Conservation (phyloP, 495 filamentous ascomycete genomes). For the Hyphodiscus hymeniophilus region DNA sequence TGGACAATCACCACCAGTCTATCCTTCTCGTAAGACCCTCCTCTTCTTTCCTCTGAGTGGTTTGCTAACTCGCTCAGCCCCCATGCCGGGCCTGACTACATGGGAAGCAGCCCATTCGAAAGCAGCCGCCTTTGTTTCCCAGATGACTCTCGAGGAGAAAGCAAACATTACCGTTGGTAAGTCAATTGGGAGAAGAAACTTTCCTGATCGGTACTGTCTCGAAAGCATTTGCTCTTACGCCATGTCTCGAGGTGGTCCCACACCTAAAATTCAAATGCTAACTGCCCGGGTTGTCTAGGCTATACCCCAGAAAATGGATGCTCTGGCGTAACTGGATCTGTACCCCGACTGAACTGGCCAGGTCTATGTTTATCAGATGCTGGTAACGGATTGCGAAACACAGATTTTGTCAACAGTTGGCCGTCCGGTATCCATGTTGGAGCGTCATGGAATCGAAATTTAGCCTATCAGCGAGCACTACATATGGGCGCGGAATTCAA, state of each 20-base stretch:
- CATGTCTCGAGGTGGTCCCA: no score
- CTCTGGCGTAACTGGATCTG: conserved; percentile 18
- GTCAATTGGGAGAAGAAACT: neutral
- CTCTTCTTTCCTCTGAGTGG: neutral
- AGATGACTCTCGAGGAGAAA: conserved; percentile 55
- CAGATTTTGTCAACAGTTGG: conserved; percentile 49
- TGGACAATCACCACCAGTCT: conserved; percentile 46
- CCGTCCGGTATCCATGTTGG: conserved; percentile 30
- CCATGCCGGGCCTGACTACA: conserved; percentile 17
- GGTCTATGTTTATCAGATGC: conserved; percentile 58
- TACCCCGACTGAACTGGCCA: conserved; percentile 47
- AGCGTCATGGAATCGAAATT: conserved; percentile 42
- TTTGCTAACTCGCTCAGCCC: conserved; percentile 4
- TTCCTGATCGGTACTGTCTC: no score
- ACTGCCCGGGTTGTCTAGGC: no score
- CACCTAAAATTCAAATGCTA: no score
- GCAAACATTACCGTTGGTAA: conserved; percentile 55
- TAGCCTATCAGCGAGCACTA: conserved; percentile 38
- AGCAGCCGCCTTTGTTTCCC: conserved; percentile 42
- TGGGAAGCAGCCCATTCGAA: conserved; percentile 43
- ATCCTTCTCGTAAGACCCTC: conserved; percentile 38
- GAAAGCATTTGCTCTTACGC: no score
- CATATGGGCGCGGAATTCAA: conserved; percentile 52
- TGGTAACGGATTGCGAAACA: conserved; percentile 49
- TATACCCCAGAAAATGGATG: conserved; percentile 14